Conservation (phyloP, 768 basidiomycete species). For the Lepiota brunneoincarnata region DNA sequence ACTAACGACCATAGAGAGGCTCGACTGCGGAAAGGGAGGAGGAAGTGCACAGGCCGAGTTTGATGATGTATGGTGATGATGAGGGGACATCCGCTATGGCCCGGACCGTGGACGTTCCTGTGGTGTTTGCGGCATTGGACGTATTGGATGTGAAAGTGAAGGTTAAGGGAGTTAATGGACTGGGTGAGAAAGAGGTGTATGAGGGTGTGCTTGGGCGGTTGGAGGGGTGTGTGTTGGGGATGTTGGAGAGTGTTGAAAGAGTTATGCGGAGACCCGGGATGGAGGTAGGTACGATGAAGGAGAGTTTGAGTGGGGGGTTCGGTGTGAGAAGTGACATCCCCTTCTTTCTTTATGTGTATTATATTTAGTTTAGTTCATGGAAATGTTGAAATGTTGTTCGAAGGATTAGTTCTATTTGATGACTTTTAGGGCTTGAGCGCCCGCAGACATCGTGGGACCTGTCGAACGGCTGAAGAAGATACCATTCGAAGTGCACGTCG, state of each 20-base stretch:
- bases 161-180: conserved; percentile 66
- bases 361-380: too few relatives aligned
- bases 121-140: conserved; percentile 76
- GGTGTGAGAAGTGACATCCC: too few relatives aligned
- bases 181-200: conserved; percentile 22
- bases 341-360: too few relatives aligned
- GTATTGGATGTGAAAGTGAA: conserved; percentile 59
- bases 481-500: too few relatives aligned
- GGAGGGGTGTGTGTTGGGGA: conserved; percentile 16
- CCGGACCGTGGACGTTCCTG: conserved; percentile 84
- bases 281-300: background rate
- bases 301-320: too few relatives aligned
- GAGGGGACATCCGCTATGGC: conserved; percentile 73
- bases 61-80: conserved; percentile 54
- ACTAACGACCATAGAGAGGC: conserved; percentile 27
- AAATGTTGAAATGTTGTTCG: too few relatives aligned
- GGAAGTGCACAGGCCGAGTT: conserved; percentile 64
- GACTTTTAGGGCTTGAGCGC: too few relatives aligned
- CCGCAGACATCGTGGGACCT: too few relatives aligned
- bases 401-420: too few relatives aligned
- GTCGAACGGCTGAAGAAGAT: too few relatives aligned
- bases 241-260: conserved; percentile 12
- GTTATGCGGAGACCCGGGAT: conserved; percentile 12
- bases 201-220: background rate
- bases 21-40: conserved; percentile 33